phyloP scores from a whole-genome alignment of 75 land plant species.

The Cunninghamia lanceolata region DNA sequence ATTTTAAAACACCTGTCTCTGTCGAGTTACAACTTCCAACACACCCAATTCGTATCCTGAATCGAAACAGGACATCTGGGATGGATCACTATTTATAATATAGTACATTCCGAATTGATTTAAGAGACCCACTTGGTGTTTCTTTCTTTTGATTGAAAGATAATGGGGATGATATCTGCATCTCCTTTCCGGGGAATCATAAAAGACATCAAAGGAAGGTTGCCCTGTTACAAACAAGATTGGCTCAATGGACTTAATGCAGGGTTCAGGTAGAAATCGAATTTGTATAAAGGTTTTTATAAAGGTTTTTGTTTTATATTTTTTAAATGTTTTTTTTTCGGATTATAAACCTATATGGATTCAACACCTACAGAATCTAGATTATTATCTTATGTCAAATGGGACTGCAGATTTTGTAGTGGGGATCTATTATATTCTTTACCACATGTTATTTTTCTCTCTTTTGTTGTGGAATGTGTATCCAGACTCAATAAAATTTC shows the following conservation, averaged over 20 bases:
- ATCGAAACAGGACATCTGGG: neutral
- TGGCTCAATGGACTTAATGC: slow-evolving; percentile 70
- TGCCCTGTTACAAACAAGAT: slow-evolving; percentile 68
- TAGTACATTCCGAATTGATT: neutral
- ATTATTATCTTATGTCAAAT: no score
- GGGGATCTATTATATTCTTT: no score
- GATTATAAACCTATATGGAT: neutral
- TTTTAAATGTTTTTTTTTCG: neutral
- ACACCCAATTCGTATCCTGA: neutral
- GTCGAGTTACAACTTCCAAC: neutral
- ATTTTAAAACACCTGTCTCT: no score
- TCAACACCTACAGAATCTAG: no score
- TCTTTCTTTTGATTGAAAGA: neutral
- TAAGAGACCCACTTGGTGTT: neutral
- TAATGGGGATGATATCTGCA: neutral
- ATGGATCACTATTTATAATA: neutral
- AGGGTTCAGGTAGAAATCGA: slow-evolving; percentile 53
- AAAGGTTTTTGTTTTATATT: neutral
- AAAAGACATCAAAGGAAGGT: slow-evolving; percentile 72
- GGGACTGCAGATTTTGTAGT: neutral
- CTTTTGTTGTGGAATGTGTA: neutral
- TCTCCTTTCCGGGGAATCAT: slow-evolving; percentile 61
- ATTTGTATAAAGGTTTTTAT: no score
- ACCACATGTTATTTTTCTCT: neutral
- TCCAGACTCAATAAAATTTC: neutral